Percentiles rank a stretch among this genome's conserved stretches.
Conservation (phyloP, 306 rosid species). For the Cucumis melo region DNA sequence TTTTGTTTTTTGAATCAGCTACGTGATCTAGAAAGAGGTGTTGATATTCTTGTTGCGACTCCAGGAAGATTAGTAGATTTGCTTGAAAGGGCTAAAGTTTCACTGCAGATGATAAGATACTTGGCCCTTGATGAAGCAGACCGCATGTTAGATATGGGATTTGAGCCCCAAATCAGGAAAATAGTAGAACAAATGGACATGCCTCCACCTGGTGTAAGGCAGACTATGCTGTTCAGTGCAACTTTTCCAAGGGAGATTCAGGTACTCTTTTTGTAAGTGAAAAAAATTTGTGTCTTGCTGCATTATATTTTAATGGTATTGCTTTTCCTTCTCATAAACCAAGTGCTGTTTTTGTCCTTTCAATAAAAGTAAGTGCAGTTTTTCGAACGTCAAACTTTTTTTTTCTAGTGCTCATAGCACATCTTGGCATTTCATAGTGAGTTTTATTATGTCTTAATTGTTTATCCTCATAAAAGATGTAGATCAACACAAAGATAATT, state of each 20-base stretch:
- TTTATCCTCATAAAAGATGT: not conserved
- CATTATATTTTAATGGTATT: not conserved
- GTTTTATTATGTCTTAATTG: not conserved
- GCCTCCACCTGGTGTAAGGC: slow-evolving; percentile 74
- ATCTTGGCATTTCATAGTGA: not conserved
- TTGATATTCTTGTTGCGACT: slow-evolving; percentile 89
- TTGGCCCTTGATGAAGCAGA: slow-evolving; percentile 72
- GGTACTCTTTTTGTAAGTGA: slow-evolving; percentile 13
- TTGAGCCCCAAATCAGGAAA: slow-evolving; percentile 71
- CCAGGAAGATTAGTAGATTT: slow-evolving; percentile 94
- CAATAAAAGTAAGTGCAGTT: not conserved
- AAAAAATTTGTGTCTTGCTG: not conserved
- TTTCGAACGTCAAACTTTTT: not conserved
- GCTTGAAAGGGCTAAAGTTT: slow-evolving; percentile 80
- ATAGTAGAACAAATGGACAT: slow-evolving; percentile 79
- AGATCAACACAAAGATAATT: not conserved
- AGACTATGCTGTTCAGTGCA: slow-evolving; percentile 84
- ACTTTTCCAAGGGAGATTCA: slow-evolving; percentile 86
- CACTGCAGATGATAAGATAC: slow-evolving; percentile 60
- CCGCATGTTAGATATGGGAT: slow-evolving; percentile 76
- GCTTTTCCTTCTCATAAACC: not conserved
- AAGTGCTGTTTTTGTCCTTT: not conserved
- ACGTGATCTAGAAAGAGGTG: slow-evolving; percentile 86
- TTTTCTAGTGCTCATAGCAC: not conserved
- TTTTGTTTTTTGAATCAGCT: slow-evolving; percentile 28